Evolutionary conservation across 352 stramenopile genomes (phyloP), one percentile per base, ranked within the genome.

Genomic region (Globisporangium splendens): DNA sequence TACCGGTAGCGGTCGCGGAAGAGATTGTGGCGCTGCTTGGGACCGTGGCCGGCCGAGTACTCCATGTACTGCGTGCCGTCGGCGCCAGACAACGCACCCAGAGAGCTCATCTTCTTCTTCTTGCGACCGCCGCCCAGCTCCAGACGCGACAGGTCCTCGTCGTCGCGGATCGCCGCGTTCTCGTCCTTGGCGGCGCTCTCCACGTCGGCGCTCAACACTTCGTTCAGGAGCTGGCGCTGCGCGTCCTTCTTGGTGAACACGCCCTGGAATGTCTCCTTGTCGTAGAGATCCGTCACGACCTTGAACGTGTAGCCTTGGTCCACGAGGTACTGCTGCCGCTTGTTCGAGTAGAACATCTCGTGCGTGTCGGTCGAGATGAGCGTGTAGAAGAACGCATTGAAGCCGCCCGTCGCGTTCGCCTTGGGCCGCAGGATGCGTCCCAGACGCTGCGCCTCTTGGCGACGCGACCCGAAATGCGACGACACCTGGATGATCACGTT

Each of bases 271-370:
- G 75, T 83, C 0, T 85, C 68, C 31, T 72, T 80, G 62, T 94
- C 82, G 50, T 90, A 97, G 8, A 98, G 78, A 51, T 98, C 96
- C 24, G 93, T 98, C 39, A 99, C 95, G 59, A 99, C 97, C 80
- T 99, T 99, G 78, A 99, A 99, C 20, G 97, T 99, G 74, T 99
- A 99, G 50, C 98, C 98, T 70, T 99, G 98, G 75, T 99, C 97
- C 58, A 99, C 97, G 18, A 99, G 85, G 73, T 99, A 99, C 72
- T 99, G 96, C 72, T 99, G 97, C 3, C 98, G 84, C 70, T 99
- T 99, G 55, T 98, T 97, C 41, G 89, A 98, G 79, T 99, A 99
- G 66, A 98, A 99, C 97, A 99, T 99, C 65, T 99, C 98, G 66
- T 98, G 89, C 48, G 97, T 99, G 73, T 99, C 97, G 10, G 94